Conservation (phyloP, 441 rosid genomes). For the Syzygium syzygioides region DNA sequence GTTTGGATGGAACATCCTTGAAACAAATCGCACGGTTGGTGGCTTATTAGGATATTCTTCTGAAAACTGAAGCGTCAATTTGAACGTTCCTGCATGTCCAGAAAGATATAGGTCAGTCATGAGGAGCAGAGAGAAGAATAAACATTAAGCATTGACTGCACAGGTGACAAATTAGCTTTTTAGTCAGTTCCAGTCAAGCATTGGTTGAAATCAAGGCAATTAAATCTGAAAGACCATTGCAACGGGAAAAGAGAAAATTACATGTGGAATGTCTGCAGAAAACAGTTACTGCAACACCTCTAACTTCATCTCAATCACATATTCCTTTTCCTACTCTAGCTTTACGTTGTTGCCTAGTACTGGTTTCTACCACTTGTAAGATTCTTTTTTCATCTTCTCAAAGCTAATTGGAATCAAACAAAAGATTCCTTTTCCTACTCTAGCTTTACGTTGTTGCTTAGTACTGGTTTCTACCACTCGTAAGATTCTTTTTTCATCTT, state of each 20-base stretch:
- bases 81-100: slow-evolving; percentile 52
- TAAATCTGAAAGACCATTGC: background rate
- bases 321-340: background rate
- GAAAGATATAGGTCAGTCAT: background rate
- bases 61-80: slow-evolving; percentile 51
- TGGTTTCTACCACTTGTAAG: background rate
- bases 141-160: background rate
- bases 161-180: background rate
- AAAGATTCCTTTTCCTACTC: background rate
- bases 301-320: background rate
- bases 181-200: background rate
- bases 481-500: background rate
- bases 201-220: background rate
- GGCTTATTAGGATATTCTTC: slow-evolving; percentile 79
- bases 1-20: slow-evolving; percentile 76
- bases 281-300: background rate
- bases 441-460: background rate
- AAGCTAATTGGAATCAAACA: background rate
- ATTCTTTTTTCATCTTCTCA: background rate
- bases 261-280: background rate
- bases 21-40: slow-evolving; percentile 68
- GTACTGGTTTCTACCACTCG: background rate
- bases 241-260: background rate
- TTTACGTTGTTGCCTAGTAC: background rate
- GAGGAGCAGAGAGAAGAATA: background rate